A percentile compares a stretch with the other conserved stretches of the same genome.
These are phyloP conservation scores for Hyaloscypha finlandica DNA, from an alignment of 495 filamentous ascomycete genomes.

Conservation along the genomic window DNA sequence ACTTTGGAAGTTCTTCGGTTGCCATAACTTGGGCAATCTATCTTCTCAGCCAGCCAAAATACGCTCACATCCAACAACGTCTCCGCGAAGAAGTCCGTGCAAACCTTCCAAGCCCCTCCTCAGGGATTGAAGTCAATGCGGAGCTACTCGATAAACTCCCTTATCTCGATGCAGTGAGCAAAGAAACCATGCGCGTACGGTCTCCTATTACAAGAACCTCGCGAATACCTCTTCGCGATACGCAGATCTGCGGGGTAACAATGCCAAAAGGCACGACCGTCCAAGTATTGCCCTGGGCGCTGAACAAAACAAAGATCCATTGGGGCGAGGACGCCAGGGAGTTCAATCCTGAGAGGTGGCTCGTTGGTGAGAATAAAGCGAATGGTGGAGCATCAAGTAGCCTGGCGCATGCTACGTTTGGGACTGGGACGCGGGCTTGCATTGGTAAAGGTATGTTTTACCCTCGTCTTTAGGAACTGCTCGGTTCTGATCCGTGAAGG, in stretches of 20 bases:
- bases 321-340: slow-evolving; percentile 36
- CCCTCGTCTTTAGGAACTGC: background rate
- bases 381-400: slow-evolving; percentile 10
- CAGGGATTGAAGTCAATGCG: slow-evolving; percentile 6
- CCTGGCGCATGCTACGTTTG: slow-evolving; percentile 16
- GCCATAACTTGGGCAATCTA: slow-evolving; percentile 14
- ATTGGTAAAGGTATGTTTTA: slow-evolving; percentile 18
- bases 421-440: slow-evolving; percentile 9
- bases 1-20: background rate
- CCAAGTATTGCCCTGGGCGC: slow-evolving; percentile 8
- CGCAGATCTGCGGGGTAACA: slow-evolving; percentile 7
- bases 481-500: slow-evolving; percentile 2
- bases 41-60: slow-evolving; percentile 2
- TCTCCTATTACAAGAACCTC: slow-evolving; percentile 3
- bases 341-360: slow-evolving; percentile 44
- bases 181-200: slow-evolving; percentile 9
- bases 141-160: slow-evolving; percentile 19
- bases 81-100: slow-evolving; percentile 19
- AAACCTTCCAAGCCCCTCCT: slow-evolving; percentile 18
- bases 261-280: slow-evolving; percentile 20
- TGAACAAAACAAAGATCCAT: slow-evolving; percentile 11
- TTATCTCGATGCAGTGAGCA: slow-evolving; percentile 16
- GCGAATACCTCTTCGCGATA: slow-evolving; percentile 4
- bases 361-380: slow-evolving; percentile 3
- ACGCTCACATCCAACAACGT: slow-evolving; percentile 9